These are phyloP conservation scores for Starmerella sirachaensis DNA, from an alignment of 805 yeast genomes.

Conservation along the genomic window DNA sequence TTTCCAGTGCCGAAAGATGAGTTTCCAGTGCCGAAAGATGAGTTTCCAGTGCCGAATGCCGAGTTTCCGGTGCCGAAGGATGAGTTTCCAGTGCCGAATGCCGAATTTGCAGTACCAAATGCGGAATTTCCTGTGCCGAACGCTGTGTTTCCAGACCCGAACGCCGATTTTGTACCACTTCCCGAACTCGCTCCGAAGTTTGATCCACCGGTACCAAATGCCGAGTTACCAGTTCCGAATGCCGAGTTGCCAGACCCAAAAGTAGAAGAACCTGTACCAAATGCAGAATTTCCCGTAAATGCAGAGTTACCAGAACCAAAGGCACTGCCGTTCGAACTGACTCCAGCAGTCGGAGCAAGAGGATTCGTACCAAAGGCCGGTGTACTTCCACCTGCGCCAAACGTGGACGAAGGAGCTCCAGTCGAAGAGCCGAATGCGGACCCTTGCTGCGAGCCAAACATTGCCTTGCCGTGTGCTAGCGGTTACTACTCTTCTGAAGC, in stretches of 20 bases:
- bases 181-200: conserved; percentile 16
- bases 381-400: conserved; percentile 9
- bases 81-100: conserved; percentile 15
- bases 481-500: too few species aligned
- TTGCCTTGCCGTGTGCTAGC: too few species aligned
- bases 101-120: conserved; percentile 17
- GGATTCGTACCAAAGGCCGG: conserved; percentile 14
- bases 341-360: not conserved
- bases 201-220: conserved; percentile 17
- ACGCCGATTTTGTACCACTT: too few species aligned
- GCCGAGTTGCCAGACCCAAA: conserved; percentile 21
- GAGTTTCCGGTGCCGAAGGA: conserved; percentile 7
- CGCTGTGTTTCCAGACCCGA: conserved; percentile 16
- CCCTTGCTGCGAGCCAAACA: conserved; percentile 1
- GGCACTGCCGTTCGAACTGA: conserved; percentile 6
- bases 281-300: conserved; percentile 20
- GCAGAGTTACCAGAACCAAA: conserved; percentile 21
- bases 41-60: conserved; percentile 6
- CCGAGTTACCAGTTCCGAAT: conserved; percentile 11
- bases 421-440: conserved; percentile 13
- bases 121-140: conserved; percentile 15
- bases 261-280: conserved; percentile 16
- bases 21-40: conserved; percentile 7
- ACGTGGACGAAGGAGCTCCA: conserved; percentile 6
- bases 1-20: conserved; percentile 18